Evolutionary conservation across 768 basidiomycete species (phyloP).

Genomic region (Hortiboletus flavorubellus): DNA sequence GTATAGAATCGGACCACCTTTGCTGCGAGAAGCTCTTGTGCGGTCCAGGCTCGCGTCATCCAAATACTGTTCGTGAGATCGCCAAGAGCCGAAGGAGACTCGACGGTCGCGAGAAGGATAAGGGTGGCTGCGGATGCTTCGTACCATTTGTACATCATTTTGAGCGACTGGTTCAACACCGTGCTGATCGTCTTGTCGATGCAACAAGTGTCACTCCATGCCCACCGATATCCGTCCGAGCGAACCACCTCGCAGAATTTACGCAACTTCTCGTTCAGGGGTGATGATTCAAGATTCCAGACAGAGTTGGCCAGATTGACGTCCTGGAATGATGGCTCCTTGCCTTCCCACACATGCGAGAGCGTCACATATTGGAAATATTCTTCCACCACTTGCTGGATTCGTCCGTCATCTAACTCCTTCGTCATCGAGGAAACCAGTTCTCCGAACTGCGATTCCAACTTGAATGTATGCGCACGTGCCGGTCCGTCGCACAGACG

Average conservation of each 20-base stretch:
- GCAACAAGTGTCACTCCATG: slow-evolving; percentile 12
- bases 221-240: slow-evolving; percentile 12
- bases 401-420: not conserved
- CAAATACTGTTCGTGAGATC: not conserved
- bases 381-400: not conserved
- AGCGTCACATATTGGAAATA: slow-evolving; percentile 12
- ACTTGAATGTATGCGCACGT: slow-evolving; percentile 1
- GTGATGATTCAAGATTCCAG: slow-evolving; percentile 4
- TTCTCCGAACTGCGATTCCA: not conserved
- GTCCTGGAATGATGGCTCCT: slow-evolving; percentile 10
- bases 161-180: slow-evolving; percentile 7
- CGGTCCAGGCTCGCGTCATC: slow-evolving; percentile 17
- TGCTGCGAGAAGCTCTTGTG: slow-evolving; percentile 14
- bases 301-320: not conserved
- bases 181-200: slow-evolving; percentile 10
- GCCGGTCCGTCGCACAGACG: not conserved
- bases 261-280: slow-evolving; percentile 1
- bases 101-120: not conserved
- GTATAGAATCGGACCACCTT: slow-evolving; percentile 11
- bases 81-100: not conserved
- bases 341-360: slow-evolving; percentile 13
- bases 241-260: slow-evolving; percentile 7
- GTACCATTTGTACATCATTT: slow-evolving; percentile 15
- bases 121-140: slow-evolving; percentile 3
- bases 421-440: slow-evolving; percentile 9